Evolutionary conservation across 2,329 filamentous ascomycete species (phyloP).

Genomic region (Simplicillium sp.): DNA sequence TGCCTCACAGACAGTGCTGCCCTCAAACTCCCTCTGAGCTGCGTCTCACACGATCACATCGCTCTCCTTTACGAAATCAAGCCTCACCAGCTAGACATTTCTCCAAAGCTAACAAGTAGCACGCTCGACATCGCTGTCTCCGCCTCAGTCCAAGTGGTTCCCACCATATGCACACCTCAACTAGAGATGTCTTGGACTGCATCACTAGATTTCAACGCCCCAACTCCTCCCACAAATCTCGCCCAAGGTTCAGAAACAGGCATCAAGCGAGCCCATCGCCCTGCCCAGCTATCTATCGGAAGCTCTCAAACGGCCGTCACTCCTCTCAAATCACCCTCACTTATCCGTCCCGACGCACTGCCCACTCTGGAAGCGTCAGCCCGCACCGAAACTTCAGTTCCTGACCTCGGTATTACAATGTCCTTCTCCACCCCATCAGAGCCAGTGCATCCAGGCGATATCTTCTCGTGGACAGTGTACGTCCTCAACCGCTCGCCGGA

Average conservation of each 20-base stretch:
- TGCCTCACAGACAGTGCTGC: slow-evolving; percentile 43
- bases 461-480: slow-evolving; percentile 65
- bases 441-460: slow-evolving; percentile 51
- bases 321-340: slow-evolving; percentile 47
- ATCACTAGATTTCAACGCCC: slow-evolving; percentile 57
- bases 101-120: slow-evolving; percentile 35
- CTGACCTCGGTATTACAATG: slow-evolving; percentile 63
- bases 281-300: slow-evolving; percentile 53
- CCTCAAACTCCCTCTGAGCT: slow-evolving; percentile 44
- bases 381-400: slow-evolving; percentile 35
- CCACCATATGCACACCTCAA: slow-evolving; percentile 47
- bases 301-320: slow-evolving; percentile 40
- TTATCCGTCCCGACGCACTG: slow-evolving; percentile 49
- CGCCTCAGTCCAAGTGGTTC: slow-evolving; percentile 46
- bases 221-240: slow-evolving; percentile 55
- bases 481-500: slow-evolving; percentile 61
- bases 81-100: slow-evolving; percentile 36
- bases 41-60: slow-evolving; percentile 65
- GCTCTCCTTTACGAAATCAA: slow-evolving; percentile 12
- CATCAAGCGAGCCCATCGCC: slow-evolving; percentile 52
- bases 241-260: slow-evolving; percentile 37
- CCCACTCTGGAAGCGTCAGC: slow-evolving; percentile 48
- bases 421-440: slow-evolving; percentile 56
- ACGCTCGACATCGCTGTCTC: slow-evolving; percentile 51
- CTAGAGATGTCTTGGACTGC: slow-evolving; percentile 61